Percentiles rank a stretch among this genome's conserved stretches.
These are phyloP conservation scores for Stachybotrys elegans DNA, from an alignment of 2,329 filamentous ascomycete genomes.

Conservation along the genomic window DNA sequence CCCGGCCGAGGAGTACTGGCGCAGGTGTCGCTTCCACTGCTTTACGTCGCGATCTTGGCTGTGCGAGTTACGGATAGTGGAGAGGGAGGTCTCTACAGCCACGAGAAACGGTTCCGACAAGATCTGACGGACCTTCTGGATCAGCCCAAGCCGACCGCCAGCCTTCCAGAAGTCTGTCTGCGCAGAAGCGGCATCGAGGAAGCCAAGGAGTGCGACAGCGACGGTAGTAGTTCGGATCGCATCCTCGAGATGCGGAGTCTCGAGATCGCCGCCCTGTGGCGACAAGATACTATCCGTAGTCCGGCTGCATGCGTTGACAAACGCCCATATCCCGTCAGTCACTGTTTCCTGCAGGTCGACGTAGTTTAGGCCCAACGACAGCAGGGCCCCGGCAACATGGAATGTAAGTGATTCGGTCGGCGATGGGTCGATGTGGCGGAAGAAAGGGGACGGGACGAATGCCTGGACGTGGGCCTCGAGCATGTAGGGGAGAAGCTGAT, in stretches of 20 bases:
- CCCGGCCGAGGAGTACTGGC: constrained; percentile 74
- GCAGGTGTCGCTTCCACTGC: constrained; percentile 84
- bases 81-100: constrained; percentile 83
- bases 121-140: constrained; percentile 66
- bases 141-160: constrained; percentile 65
- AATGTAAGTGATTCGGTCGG: constrained; percentile 82
- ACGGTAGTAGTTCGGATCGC: constrained; percentile 68
- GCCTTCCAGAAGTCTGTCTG: constrained; percentile 78
- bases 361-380: constrained; percentile 75
- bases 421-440: constrained; percentile 77
- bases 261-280: constrained; percentile 49
- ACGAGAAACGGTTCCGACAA: constrained; percentile 82
- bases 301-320: constrained; percentile 65
- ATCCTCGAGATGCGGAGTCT: constrained; percentile 58
- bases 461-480: constrained; percentile 76
- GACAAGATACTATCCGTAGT: constrained; percentile 52
- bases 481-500: constrained; percentile 77
- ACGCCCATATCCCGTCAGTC: constrained; percentile 62
- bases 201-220: constrained; percentile 81
- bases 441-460: constrained; percentile 74
- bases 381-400: constrained; percentile 72
- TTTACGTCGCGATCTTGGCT: constrained; percentile 60
- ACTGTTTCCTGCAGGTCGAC: constrained; percentile 62
- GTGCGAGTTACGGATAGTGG: constrained; percentile 78
- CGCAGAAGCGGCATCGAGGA: constrained; percentile 75